These are phyloP conservation scores for Rhizopus arrhizus DNA, from an alignment of 371 early-diverging fungal species.

Conservation along the genomic window DNA sequence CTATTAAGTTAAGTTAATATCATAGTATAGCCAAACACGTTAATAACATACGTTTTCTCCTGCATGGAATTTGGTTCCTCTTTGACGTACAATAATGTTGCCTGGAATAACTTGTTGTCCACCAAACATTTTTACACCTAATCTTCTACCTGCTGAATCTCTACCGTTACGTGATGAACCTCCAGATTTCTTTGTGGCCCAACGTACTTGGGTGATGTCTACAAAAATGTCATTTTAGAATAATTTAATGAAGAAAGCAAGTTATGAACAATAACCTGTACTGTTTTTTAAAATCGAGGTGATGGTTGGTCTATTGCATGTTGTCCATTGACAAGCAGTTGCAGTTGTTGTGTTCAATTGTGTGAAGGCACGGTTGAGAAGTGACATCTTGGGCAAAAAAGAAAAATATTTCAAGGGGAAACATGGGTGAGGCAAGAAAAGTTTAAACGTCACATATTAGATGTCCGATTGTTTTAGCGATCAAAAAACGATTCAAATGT, in stretches of 20 bases:
- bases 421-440: neutral
- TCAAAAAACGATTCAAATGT: no score
- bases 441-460: neutral
- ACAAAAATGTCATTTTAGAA: neutral
- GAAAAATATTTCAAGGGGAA: conserved; percentile 1
- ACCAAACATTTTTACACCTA: conserved; percentile 91
- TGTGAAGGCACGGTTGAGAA: conserved; percentile 24
- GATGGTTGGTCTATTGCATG: conserved; percentile 14
- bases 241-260: neutral
- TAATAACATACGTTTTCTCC: conserved; percentile 73
- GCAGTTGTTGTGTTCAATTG: conserved; percentile 15
- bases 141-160: conserved; percentile 91
- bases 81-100: conserved; percentile 90
- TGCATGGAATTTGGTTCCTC: conserved; percentile 90
- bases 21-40: neutral
- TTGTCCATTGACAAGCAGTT: neutral
- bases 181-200: conserved; percentile 91
- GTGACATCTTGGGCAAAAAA: conserved; percentile 13
- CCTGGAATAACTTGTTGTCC: conserved; percentile 84
- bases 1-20: conserved; percentile 29
- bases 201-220: conserved; percentile 70
- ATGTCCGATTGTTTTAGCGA: neutral
- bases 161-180: conserved; percentile 93
- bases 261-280: conserved; percentile 12
- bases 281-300: conserved; percentile 19